Evolutionary conservation across 257 asterid species (phyloP).

Genomic region (Dorcoceras hygrometricum): DNA sequence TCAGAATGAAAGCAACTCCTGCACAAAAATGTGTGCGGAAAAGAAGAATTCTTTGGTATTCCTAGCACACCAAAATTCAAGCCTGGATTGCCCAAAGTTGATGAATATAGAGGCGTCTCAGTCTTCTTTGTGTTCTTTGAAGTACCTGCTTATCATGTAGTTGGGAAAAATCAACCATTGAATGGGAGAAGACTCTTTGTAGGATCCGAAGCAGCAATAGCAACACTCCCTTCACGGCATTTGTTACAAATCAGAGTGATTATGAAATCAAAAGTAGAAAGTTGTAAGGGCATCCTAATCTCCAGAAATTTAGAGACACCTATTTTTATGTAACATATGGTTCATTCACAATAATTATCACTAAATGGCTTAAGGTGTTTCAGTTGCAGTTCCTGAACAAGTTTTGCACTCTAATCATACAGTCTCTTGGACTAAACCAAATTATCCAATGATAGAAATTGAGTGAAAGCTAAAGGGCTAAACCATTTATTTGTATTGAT

Average conservation of each 20-base stretch:
- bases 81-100: background rate
- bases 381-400: background rate
- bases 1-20: slow-evolving; percentile 49
- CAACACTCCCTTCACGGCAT: background rate
- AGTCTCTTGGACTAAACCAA: background rate
- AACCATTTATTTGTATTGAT: background rate
- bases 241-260: background rate
- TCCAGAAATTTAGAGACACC: background rate
- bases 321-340: background rate
- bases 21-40: slow-evolving; percentile 1
- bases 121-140: background rate
- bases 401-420: background rate
- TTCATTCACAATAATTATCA: background rate
- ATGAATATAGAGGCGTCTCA: background rate
- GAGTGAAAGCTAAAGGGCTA: background rate
- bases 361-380: background rate
- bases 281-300: background rate
- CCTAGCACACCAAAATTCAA: background rate
- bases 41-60: background rate
- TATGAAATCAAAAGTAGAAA: background rate
- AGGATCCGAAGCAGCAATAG: no score
- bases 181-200: no score
- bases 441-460: background rate
- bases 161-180: background rate
- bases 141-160: background rate